These are phyloP conservation scores for Coemansia sp. DNA, from an alignment of 192 early-diverging fungal species.

Conservation along the genomic window DNA sequence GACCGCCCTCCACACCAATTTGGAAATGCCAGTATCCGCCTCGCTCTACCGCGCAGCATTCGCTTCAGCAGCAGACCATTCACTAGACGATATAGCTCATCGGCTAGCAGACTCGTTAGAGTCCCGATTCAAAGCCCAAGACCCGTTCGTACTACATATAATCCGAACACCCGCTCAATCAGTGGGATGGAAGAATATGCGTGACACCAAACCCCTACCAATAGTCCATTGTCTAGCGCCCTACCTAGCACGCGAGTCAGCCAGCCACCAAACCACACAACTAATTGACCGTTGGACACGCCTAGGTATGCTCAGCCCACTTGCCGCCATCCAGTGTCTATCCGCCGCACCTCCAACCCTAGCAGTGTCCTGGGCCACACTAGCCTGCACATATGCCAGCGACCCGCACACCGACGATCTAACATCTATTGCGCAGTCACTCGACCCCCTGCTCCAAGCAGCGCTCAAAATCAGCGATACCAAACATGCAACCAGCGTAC, in stretches of 20 bases:
- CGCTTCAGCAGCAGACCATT: constrained; percentile 9
- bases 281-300: constrained; percentile 12
- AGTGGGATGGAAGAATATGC: constrained; percentile 12
- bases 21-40: constrained; percentile 21
- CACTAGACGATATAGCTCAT: neutral
- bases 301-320: constrained; percentile 7
- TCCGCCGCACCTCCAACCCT: neutral
- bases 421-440: neutral
- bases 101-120: constrained; percentile 14
- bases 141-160: constrained; percentile 12
- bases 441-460: neutral
- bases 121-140: constrained; percentile 6
- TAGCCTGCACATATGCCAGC: neutral
- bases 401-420: neutral
- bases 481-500: neutral
- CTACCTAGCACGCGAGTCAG: constrained; percentile 15
- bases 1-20: neutral
- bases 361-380: neutral
- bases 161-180: neutral
- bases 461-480: neutral
- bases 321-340: constrained; percentile 19
- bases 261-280: neutral
- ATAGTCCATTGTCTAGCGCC: constrained; percentile 20
- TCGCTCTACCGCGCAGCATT: constrained; percentile 25
- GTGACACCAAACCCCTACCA: neutral